phyloP scores from a whole-genome alignment of 208 protist species.

The Pavlovales sp. region DNA sequence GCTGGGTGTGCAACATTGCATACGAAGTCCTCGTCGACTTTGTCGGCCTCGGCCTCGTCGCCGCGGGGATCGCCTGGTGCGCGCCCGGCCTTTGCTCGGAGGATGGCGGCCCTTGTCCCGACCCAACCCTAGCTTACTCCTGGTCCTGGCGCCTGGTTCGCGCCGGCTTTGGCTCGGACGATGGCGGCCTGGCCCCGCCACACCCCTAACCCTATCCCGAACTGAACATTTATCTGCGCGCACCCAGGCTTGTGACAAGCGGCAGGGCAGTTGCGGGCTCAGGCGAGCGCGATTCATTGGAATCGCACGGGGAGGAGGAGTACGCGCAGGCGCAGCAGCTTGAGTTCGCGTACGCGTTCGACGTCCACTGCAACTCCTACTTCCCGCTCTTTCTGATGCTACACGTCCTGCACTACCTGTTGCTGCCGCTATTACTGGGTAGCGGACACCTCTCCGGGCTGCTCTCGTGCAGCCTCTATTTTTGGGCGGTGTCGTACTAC shows the following conservation, averaged over 20 bases:
- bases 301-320: too few relatives aligned
- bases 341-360: constrained; percentile 88
- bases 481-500: constrained; percentile 59
- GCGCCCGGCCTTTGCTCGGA: constrained; percentile 33
- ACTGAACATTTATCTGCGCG: too few relatives aligned
- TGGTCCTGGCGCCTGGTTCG: too few relatives aligned
- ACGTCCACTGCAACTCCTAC: constrained; percentile 93
- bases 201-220: too few relatives aligned
- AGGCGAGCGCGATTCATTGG: not conserved
- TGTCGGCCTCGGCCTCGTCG: constrained; percentile 63
- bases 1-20: not conserved
- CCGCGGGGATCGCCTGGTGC: constrained; percentile 67
- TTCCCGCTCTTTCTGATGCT: constrained; percentile 85
- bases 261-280: not conserved
- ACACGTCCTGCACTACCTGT: constrained; percentile 72
- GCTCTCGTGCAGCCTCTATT: constrained; percentile 55
- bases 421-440: constrained; percentile 68
- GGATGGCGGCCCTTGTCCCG: not conserved
- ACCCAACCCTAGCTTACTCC: too few relatives aligned
- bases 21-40: constrained; percentile 72
- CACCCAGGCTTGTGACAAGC: not conserved
- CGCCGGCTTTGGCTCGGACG: too few relatives aligned
- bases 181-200: too few relatives aligned
- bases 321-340: constrained; percentile 57
- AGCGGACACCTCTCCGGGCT: constrained; percentile 51